These are phyloP conservation scores for Lanmaoa pseudosensibilis DNA, from an alignment of 768 basidiomycete species.

Conservation along the genomic window DNA sequence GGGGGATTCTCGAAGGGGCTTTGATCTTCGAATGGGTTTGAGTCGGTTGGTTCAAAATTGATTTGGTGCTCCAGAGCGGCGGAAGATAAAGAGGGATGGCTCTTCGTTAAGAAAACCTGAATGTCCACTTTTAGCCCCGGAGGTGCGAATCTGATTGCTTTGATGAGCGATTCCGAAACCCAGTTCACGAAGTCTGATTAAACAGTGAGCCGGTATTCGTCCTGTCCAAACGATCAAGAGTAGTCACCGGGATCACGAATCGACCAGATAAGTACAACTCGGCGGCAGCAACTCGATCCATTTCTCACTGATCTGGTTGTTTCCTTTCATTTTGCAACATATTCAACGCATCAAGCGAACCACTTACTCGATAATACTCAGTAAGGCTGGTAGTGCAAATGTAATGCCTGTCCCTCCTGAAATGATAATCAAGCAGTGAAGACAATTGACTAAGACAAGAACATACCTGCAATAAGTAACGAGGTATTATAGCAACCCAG, in stretches of 20 bases:
- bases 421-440: background rate
- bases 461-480: slow-evolving; percentile 48
- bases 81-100: background rate
- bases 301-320: slow-evolving; percentile 12
- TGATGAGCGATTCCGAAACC: slow-evolving; percentile 15
- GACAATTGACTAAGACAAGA: background rate
- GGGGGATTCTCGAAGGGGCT: background rate
- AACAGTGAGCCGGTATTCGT: background rate
- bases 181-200: slow-evolving; percentile 13
- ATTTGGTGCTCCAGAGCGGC: background rate
- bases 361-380: slow-evolving; percentile 43
- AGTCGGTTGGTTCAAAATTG: slow-evolving; percentile 3
- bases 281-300: slow-evolving; percentile 28
- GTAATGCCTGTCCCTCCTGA: slow-evolving; percentile 52
- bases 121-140: slow-evolving; percentile 17
- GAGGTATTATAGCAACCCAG: slow-evolving; percentile 43
- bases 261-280: slow-evolving; percentile 44
- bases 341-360: background rate
- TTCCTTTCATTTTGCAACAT: background rate
- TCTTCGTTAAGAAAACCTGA: slow-evolving; percentile 16
- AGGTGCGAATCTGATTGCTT: slow-evolving; percentile 15
- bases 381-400: slow-evolving; percentile 45
- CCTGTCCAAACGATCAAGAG: background rate
- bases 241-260: slow-evolving; percentile 39
- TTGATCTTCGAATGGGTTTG: background rate